These are phyloP conservation scores for Alternaria solani DNA, from an alignment of 2,329 filamentous ascomycete genomes.

Conservation along the genomic window DNA sequence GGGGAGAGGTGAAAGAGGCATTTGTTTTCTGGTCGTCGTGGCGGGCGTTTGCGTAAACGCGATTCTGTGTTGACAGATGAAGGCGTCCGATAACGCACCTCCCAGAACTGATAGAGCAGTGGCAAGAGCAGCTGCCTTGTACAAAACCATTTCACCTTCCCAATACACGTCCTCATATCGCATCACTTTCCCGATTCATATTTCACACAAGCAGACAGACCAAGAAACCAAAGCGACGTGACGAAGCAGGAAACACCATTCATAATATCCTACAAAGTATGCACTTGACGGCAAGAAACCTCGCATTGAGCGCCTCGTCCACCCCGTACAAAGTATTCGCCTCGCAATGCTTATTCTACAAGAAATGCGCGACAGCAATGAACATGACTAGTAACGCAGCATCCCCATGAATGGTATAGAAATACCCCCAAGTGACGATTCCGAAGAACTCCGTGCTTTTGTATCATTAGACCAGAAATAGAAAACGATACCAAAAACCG, in stretches of 20 bases:
- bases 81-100: background rate
- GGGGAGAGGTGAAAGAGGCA: background rate
- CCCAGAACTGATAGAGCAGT: background rate
- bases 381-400: slow-evolving; percentile 20
- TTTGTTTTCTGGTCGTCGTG: background rate
- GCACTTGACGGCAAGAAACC: slow-evolving; percentile 18
- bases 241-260: slow-evolving; percentile 17
- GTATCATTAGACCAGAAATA: slow-evolving; percentile 16
- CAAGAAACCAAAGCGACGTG: background rate
- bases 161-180: background rate
- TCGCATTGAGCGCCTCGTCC: slow-evolving; percentile 11
- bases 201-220: background rate
- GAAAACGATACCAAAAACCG: slow-evolving; percentile 19
- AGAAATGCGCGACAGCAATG: slow-evolving; percentile 22
- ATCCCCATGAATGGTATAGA: slow-evolving; percentile 15
- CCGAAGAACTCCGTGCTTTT: slow-evolving; percentile 29
- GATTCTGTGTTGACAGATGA: background rate
- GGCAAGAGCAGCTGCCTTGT: background rate
- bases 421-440: slow-evolving; percentile 21
- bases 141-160: background rate
- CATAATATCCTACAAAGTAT: slow-evolving; percentile 33
- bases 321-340: slow-evolving; percentile 21
- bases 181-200: background rate
- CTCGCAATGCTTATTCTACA: slow-evolving; percentile 36
- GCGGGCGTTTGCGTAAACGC: background rate